These are phyloP conservation scores for Rhododendron molle DNA, from an alignment of 148 eudicot genomes.

Conservation along the genomic window DNA sequence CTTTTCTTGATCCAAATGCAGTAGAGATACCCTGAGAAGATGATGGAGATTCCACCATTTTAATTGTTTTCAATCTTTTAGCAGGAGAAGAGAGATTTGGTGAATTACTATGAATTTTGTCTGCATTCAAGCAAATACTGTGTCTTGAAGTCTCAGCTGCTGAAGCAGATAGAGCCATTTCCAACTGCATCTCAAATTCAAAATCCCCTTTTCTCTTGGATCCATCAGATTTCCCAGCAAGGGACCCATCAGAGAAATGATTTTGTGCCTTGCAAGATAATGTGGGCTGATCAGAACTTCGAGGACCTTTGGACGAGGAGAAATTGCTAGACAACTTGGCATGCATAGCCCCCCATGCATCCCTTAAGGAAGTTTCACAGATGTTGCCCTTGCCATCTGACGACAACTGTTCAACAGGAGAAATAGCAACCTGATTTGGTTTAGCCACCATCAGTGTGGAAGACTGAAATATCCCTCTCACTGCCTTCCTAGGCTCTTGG, in stretches of 20 bases:
- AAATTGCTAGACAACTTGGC: slow-evolving; percentile 17
- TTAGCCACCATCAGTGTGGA: slow-evolving; percentile 81
- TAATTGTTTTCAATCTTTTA: slow-evolving; percentile 47
- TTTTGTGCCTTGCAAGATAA: slow-evolving; percentile 18
- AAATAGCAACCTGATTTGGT: slow-evolving; percentile 33
- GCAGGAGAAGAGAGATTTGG: slow-evolving; percentile 29
- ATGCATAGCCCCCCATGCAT: slow-evolving; percentile 16
- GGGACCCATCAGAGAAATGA: slow-evolving; percentile 15
- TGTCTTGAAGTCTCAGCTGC: slow-evolving; percentile 28
- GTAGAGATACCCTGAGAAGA: slow-evolving; percentile 65
- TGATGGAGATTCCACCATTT: slow-evolving; percentile 39
- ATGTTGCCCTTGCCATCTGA: slow-evolving; percentile 22
- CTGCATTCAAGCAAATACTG: slow-evolving; percentile 17
- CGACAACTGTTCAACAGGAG: slow-evolving; percentile 25
- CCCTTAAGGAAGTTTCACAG: slow-evolving; percentile 23
- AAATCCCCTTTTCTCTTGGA: slow-evolving; percentile 77
- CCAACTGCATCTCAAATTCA: slow-evolving; percentile 89
- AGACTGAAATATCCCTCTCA: slow-evolving; percentile 56
- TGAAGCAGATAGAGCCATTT: slow-evolving; percentile 85
- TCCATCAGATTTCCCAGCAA: slow-evolving; percentile 25
- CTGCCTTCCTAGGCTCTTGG: slow-evolving; percentile 24
- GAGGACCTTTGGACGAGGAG: slow-evolving; percentile 14
- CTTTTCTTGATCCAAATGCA: slow-evolving; percentile 80
- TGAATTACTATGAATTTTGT: slow-evolving; percentile 23
- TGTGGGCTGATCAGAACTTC: slow-evolving; percentile 19